These are phyloP conservation scores for Penicillium hesseltinei DNA, from an alignment of 2,329 filamentous ascomycete species.

Conservation along the genomic window DNA sequence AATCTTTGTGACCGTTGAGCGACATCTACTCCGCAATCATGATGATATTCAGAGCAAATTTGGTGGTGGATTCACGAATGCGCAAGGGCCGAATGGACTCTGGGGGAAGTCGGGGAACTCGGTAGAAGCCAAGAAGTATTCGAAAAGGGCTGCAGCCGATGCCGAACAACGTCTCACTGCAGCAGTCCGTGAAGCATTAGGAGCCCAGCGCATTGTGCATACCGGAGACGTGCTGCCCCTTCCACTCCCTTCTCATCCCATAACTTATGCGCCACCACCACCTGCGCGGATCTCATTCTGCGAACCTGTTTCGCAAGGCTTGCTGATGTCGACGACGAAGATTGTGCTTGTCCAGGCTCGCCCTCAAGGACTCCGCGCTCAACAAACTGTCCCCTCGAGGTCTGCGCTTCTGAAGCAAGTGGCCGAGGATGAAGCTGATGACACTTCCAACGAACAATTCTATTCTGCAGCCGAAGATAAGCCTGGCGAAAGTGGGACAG, in stretches of 20 bases:
- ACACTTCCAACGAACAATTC: slow-evolving; percentile 86
- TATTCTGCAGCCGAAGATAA: slow-evolving; percentile 87
- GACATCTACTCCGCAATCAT: slow-evolving; percentile 72
- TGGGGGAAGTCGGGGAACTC: slow-evolving; percentile 36
- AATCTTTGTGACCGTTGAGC: slow-evolving; percentile 82
- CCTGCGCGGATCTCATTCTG: slow-evolving; percentile 89
- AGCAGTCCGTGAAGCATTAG: slow-evolving; percentile 71
- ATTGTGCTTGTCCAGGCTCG: slow-evolving; percentile 69
- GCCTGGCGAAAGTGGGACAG: slow-evolving; percentile 41
- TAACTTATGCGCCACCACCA: slow-evolving; percentile 79
- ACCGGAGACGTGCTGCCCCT: slow-evolving; percentile 79
- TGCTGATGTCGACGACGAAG: slow-evolving; percentile 73
- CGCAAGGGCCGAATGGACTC: slow-evolving; percentile 40
- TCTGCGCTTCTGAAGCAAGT: slow-evolving; percentile 60
- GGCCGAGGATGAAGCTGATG: slow-evolving; percentile 64
- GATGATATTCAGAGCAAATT: slow-evolving; percentile 83
- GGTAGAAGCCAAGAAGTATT: slow-evolving; percentile 32
- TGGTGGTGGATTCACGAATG: slow-evolving; percentile 59
- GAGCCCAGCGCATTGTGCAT: slow-evolving; percentile 73
- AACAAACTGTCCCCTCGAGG: slow-evolving; percentile 47
- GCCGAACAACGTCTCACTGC: slow-evolving; percentile 60
- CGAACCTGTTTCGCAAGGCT: slow-evolving; percentile 87
- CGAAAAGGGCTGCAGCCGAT: slow-evolving; percentile 37
- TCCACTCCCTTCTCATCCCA: slow-evolving; percentile 72
- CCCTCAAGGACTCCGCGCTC: slow-evolving; percentile 40